phyloP scores from a whole-genome alignment of 2,329 filamentous ascomycete species.

The Stemphylium vesicarium region DNA sequence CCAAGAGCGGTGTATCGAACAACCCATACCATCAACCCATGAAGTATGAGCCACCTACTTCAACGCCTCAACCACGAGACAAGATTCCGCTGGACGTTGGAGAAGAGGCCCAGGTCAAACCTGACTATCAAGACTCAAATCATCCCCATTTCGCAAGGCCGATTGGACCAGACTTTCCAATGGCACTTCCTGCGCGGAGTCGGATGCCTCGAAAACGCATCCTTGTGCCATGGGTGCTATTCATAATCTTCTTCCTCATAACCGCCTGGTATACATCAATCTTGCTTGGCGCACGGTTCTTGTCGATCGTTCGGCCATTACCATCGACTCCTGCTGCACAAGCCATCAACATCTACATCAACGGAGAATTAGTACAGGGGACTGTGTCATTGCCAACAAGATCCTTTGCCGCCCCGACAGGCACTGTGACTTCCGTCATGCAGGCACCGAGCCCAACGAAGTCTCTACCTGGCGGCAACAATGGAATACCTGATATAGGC shows the following conservation, averaged over 20 bases:
- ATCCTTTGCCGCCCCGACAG: not conserved
- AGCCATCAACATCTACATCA: slow-evolving; percentile 27
- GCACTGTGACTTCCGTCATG: not conserved
- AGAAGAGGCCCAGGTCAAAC: slow-evolving; percentile 4
- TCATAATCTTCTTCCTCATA: slow-evolving; percentile 28
- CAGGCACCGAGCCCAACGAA: slow-evolving; percentile 2
- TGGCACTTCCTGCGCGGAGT: slow-evolving; percentile 1
- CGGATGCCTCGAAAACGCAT: slow-evolving; percentile 15
- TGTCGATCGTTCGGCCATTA: slow-evolving; percentile 19
- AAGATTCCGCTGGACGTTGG: not conserved
- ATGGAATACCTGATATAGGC: slow-evolving; percentile 1
- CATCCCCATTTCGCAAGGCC: slow-evolving; percentile 17
- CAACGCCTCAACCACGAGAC: not conserved
- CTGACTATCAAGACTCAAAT: slow-evolving; percentile 15
- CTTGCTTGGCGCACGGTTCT: slow-evolving; percentile 24
- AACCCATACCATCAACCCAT: slow-evolving; percentile 6
- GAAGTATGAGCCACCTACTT: not conserved
- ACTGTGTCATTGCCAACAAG: not conserved
- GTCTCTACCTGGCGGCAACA: not conserved
- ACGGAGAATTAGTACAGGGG: slow-evolving; percentile 14
- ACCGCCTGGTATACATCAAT: slow-evolving; percentile 33
- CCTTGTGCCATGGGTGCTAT: slow-evolving; percentile 35
- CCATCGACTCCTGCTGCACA: slow-evolving; percentile 9
- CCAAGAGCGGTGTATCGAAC: not conserved
- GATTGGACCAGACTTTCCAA: not conserved